Evolutionary conservation across 257 asterid genomes (phyloP).

Genomic region (Solanum ossicruentum): DNA sequence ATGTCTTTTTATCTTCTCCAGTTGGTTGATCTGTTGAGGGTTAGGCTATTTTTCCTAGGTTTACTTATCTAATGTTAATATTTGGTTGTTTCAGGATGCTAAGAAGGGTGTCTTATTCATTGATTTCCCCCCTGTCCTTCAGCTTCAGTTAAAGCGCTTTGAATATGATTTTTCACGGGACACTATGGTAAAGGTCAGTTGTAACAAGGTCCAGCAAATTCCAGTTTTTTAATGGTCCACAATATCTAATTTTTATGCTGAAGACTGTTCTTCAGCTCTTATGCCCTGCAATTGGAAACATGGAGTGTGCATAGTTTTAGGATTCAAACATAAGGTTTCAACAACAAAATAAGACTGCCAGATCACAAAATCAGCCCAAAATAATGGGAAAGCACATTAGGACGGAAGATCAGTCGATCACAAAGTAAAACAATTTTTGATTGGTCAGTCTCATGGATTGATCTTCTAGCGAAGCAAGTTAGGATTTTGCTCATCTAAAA

Average conservation of each 20-base stretch:
- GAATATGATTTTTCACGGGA: conserved; percentile 93
- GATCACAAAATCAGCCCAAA: background rate
- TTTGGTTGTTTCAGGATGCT: conserved; percentile 61
- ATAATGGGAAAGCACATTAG: background rate
- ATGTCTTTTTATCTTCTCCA: background rate
- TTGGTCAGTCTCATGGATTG: background rate
- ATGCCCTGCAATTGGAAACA: background rate
- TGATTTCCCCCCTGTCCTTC: conserved; percentile 96
- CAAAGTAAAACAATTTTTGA: background rate
- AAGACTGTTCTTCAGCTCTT: background rate
- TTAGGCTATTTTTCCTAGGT: background rate
- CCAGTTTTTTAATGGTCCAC: background rate
- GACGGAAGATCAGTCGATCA: background rate
- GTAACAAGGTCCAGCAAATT: background rate
- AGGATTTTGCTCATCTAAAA: background rate
- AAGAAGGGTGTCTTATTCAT: conserved; percentile 90
- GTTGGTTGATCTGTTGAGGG: background rate
- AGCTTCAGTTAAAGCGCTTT: conserved; percentile 96
- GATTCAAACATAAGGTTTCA: background rate
- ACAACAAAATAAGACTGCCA: background rate
- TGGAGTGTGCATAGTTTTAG: background rate
- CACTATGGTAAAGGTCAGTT: conserved; percentile 89
- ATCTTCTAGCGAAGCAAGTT: background rate
- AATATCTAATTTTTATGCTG: background rate
- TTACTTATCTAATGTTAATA: background rate